These are phyloP conservation scores for Fragaria vesca DNA, from an alignment of 306 rosid genomes.

Conservation along the genomic window DNA sequence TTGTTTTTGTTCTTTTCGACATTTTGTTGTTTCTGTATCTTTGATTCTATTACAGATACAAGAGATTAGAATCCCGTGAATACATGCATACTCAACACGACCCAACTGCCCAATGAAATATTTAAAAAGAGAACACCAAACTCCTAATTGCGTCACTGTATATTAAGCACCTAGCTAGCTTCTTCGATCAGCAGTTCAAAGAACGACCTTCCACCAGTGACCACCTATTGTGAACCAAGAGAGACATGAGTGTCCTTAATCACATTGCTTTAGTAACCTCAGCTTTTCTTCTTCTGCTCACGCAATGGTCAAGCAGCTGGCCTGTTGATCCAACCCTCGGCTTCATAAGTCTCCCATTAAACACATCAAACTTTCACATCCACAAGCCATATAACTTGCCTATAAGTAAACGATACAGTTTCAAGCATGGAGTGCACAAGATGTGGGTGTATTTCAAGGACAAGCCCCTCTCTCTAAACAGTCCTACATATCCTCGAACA, in stretches of 20 bases:
- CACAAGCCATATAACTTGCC: conserved; percentile 14
- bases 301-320: conserved; percentile 12
- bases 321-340: conserved; percentile 17
- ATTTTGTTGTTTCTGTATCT: not conserved
- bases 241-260: not conserved
- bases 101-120: not conserved
- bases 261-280: not conserved
- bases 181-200: not conserved
- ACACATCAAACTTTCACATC: conserved; percentile 20
- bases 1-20: no score
- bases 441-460: conserved; percentile 9
- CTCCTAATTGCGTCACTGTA: no score
- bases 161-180: no score
- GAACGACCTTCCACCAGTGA: not conserved
- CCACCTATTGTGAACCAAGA: not conserved
- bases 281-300: not conserved
- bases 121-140: not conserved
- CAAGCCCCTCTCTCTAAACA: conserved; percentile 15
- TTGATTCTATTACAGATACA: not conserved
- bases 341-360: conserved; percentile 6
- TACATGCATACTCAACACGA: not conserved
- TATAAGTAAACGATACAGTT: not conserved
- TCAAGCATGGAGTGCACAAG: conserved; percentile 5
- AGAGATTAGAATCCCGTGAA: not conserved
- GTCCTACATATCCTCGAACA: conserved; percentile 12